A percentile compares a stretch with the other conserved stretches of the same genome.
These are phyloP conservation scores for Daldinia grandis DNA, from an alignment of 495 filamentous ascomycete species.

Conservation along the genomic window DNA sequence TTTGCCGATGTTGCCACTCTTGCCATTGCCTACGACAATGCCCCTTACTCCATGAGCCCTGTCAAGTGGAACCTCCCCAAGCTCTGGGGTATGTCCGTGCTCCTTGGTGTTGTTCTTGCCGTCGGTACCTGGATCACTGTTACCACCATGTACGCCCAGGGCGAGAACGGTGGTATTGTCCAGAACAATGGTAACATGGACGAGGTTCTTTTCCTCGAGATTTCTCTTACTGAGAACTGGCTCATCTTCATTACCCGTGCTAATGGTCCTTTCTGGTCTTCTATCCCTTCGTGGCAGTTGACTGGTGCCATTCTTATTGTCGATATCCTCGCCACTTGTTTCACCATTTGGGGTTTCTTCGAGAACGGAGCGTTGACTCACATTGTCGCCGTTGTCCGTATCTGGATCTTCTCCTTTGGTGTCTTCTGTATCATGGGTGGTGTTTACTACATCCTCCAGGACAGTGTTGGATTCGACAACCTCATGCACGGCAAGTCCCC, in stretches of 20 bases:
- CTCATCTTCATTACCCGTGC: slow-evolving; percentile 95
- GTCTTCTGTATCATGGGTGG: slow-evolving; percentile 75
- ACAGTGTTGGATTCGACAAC: slow-evolving; percentile 82
- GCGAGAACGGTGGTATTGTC: slow-evolving; percentile 78
- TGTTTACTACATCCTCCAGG: slow-evolving; percentile 79
- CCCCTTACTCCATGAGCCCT: slow-evolving; percentile 82
- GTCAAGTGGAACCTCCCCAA: slow-evolving; percentile 95
- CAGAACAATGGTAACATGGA: slow-evolving; percentile 86
- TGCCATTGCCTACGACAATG: slow-evolving; percentile 93
- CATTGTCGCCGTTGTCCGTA: slow-evolving; percentile 80
- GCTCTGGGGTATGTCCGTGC: slow-evolving; percentile 89
- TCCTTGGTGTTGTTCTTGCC: slow-evolving; percentile 82
- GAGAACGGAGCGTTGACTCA: slow-evolving; percentile 66
- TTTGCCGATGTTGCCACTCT: slow-evolving; percentile 94
- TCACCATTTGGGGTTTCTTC: slow-evolving; percentile 85
- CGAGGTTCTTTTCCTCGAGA: slow-evolving; percentile 86
- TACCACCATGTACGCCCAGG: slow-evolving; percentile 75
- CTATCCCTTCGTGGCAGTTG: slow-evolving; percentile 83
- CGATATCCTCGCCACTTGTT: slow-evolving; percentile 82
- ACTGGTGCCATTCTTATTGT: slow-evolving; percentile 78
- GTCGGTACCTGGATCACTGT: slow-evolving; percentile 85
- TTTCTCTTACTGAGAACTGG: slow-evolving; percentile 94
- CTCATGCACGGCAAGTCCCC: slow-evolving; percentile 88
- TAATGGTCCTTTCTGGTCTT: slow-evolving; percentile 86
- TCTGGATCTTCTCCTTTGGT: slow-evolving; percentile 90